phyloP scores from a whole-genome alignment of 768 basidiomycete species.

The Boletus huronensis region DNA sequence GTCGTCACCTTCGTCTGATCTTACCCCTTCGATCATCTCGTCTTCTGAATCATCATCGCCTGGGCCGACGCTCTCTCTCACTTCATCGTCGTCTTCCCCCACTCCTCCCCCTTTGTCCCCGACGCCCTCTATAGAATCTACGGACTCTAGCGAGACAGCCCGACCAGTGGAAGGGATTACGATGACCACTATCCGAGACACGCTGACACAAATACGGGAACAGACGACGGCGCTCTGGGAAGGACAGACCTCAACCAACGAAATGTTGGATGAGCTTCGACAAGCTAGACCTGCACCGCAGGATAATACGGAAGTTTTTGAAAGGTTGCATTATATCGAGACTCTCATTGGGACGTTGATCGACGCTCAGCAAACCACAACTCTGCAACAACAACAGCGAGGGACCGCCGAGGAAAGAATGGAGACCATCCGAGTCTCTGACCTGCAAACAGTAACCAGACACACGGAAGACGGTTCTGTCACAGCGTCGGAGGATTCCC shows the following conservation, averaged over 20 bases:
- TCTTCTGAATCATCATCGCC: constrained; percentile 34
- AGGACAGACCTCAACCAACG: constrained; percentile 57
- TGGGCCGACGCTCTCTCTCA: constrained; percentile 38
- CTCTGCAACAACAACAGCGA: constrained; percentile 1
- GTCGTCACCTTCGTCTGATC: constrained; percentile 26
- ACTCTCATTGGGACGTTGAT: constrained; percentile 17
- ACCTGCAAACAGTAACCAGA: constrained; percentile 14
- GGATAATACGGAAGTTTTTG: constrained; percentile 40
- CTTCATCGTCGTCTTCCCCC: constrained; percentile 34
- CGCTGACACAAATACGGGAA: constrained; percentile 56
- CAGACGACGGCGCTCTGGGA: constrained; percentile 59
- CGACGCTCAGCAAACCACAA: not conserved
- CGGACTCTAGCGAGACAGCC: constrained; percentile 36
- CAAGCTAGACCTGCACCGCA: constrained; percentile 39
- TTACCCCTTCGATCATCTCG: constrained; percentile 33
- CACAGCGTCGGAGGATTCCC: constrained; percentile 30
- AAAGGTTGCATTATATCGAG: constrained; percentile 29
- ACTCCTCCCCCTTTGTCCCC: constrained; percentile 37
- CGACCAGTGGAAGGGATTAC: constrained; percentile 33
- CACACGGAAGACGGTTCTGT: constrained; percentile 22
- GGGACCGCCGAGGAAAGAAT: constrained; percentile 7
- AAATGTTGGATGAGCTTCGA: constrained; percentile 60
- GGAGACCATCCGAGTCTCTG: constrained; percentile 15
- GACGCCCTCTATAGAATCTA: constrained; percentile 29
- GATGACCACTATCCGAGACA: constrained; percentile 46